Conservation (phyloP, 768 basidiomycete genomes). For the Panus rudis region DNA sequence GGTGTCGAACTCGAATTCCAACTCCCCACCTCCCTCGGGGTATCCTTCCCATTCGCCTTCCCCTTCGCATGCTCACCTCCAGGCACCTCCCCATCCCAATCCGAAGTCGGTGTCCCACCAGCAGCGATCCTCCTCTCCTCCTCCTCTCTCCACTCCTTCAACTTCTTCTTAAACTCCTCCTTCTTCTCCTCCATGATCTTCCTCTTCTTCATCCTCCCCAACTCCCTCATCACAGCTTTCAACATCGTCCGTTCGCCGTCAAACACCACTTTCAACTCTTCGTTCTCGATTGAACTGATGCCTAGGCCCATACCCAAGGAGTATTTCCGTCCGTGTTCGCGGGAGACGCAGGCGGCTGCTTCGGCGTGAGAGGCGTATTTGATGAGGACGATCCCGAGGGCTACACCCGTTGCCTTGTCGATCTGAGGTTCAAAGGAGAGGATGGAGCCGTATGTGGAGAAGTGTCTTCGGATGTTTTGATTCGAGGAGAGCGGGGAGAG, state of each 20-base stretch:
- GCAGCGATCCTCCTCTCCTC: too few species aligned
- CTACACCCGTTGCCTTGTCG: constrained; percentile 72
- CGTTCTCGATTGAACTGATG: constrained; percentile 34
- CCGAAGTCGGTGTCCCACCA: too few species aligned
- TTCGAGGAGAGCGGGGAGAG: constrained; percentile 68
- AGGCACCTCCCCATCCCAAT: too few species aligned
- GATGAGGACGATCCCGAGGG: constrained; percentile 77
- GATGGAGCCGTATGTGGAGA: constrained; percentile 56
- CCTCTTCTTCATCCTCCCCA: constrained; percentile 48
- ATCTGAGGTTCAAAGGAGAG: constrained; percentile 68
- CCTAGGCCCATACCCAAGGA: constrained; percentile 36
- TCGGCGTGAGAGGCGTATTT: constrained; percentile 59
- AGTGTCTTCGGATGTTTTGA: constrained; percentile 56
- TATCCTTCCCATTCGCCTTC: too few species aligned
- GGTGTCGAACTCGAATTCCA: too few species aligned
- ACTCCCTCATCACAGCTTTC: constrained; percentile 58
- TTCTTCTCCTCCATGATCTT: constrained; percentile 38
- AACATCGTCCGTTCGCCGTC: constrained; percentile 68
- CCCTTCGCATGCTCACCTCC: too few species aligned
- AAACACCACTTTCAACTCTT: constrained; percentile 68
- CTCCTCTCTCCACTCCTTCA: too few species aligned
- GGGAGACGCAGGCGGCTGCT: constrained; percentile 58
- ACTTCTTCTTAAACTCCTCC: constrained; percentile 18
- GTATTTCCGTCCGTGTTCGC: constrained; percentile 59
- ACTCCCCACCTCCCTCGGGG: too few species aligned